Evolutionary conservation across 306 rosid species (phyloP).

Genomic region (Cucurbita maxima): DNA sequence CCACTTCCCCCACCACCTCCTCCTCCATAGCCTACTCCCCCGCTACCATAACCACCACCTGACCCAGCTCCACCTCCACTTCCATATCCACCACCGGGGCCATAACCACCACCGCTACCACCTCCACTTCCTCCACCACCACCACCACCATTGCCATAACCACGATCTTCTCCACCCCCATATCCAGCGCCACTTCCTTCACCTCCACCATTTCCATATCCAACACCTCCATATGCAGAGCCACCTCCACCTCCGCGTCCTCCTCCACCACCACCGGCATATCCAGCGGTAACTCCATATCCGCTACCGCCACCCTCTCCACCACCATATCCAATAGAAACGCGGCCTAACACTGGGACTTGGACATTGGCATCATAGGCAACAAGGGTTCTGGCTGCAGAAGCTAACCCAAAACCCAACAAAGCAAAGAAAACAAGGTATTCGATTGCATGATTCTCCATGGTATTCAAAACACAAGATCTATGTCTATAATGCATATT

Average conservation of each 20-base stretch:
- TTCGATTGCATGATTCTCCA: slow-evolving; percentile 27
- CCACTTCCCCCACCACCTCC: slow-evolving; percentile 3
- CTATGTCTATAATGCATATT: slow-evolving; percentile 14
- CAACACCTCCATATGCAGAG: neutral
- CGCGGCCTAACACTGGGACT: slow-evolving; percentile 9
- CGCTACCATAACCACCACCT: slow-evolving; percentile 8
- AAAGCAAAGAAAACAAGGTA: slow-evolving; percentile 27
- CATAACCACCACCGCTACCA: slow-evolving; percentile 2
- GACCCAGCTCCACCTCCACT: slow-evolving; percentile 11
- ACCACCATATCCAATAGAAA: neutral
- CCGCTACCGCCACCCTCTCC: slow-evolving; percentile 9
- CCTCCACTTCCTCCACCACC: neutral
- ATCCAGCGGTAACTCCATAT: slow-evolving; percentile 17
- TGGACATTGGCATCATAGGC: slow-evolving; percentile 18
- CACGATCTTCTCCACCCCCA: slow-evolving; percentile 8
- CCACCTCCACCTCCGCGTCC: slow-evolving; percentile 5
- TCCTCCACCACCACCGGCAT: slow-evolving; percentile 13
- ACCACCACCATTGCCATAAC: slow-evolving; percentile 11
- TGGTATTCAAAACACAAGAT: slow-evolving; percentile 8
- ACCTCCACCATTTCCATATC: slow-evolving; percentile 19
- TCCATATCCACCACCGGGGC: slow-evolving; percentile 9
- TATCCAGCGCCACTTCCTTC: slow-evolving; percentile 6
- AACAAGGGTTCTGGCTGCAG: slow-evolving; percentile 43
- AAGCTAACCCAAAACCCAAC: slow-evolving; percentile 35
- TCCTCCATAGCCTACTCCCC: neutral